A percentile compares a stretch with the other conserved stretches of the same genome.
phyloP scores from a whole-genome alignment of 2,329 filamentous ascomycete species.

The Neopestalotiopsis sp. region DNA sequence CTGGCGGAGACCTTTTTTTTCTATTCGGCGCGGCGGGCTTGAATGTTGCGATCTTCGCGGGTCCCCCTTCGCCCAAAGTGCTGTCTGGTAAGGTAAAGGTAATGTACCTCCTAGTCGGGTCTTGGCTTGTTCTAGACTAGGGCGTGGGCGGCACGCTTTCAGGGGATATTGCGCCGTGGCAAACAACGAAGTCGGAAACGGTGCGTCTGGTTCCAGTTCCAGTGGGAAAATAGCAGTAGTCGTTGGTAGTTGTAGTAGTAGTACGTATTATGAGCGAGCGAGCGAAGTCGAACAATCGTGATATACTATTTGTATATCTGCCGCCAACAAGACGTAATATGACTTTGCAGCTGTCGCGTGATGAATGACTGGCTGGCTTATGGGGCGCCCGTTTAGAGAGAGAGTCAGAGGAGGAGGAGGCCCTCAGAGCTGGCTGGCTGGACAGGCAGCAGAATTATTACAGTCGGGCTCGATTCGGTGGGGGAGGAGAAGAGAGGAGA shows the following conservation, averaged over 20 bases:
- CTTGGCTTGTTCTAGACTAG: slow-evolving; percentile 21
- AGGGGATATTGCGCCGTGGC: not conserved
- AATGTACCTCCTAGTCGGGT: slow-evolving; percentile 11
- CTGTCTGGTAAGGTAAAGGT: not conserved
- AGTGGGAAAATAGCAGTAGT: not conserved
- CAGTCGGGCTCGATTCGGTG: not conserved
- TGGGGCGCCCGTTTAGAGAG: not conserved
- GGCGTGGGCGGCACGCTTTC: slow-evolving; percentile 12
- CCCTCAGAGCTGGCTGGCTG: not conserved
- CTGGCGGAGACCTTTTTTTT: slow-evolving; percentile 6
- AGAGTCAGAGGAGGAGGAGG: not conserved
- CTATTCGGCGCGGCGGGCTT: not conserved
- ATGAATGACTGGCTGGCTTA: not conserved
- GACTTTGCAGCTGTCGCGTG: not conserved
- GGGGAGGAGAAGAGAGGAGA: not conserved
- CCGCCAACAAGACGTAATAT: not conserved
- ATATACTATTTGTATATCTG: not conserved
- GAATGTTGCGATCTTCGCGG: slow-evolving; percentile 20
- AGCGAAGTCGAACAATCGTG: not conserved
- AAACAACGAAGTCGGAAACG: not conserved
- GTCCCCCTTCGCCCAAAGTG: slow-evolving; percentile 20
- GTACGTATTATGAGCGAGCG: slow-evolving; percentile 1
- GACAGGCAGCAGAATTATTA: not conserved
- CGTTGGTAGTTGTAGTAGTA: not conserved
- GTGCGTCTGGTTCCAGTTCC: not conserved